Evolutionary conservation across 352 stramenopile species (phyloP).

Genomic region (Phytopythium cucurbitacearum): DNA sequence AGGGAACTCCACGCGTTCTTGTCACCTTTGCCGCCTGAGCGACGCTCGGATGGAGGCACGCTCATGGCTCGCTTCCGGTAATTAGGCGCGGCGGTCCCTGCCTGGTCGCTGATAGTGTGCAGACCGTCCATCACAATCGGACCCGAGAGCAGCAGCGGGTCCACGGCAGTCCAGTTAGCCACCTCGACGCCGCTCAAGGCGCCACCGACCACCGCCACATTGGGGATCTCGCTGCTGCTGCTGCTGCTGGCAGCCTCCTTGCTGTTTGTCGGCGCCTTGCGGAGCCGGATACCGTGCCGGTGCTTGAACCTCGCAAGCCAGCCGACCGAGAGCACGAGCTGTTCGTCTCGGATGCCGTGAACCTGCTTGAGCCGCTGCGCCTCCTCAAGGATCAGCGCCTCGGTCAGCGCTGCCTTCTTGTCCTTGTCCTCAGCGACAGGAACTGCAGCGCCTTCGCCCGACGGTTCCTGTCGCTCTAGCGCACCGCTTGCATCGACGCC

Average conservation of each 20-base stretch:
- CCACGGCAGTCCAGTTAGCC: constrained; percentile 3
- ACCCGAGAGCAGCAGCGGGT: constrained; percentile 2
- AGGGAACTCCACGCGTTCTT: not conserved
- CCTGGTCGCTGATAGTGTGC: constrained; percentile 1
- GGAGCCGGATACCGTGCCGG: constrained; percentile 62
- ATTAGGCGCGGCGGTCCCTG: not conserved
- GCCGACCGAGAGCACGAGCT: constrained; percentile 67
- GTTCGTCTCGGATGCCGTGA: constrained; percentile 55
- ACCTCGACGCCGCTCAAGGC: constrained; percentile 1
- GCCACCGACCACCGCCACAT: not conserved
- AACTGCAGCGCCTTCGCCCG: not conserved
- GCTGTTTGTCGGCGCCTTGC: constrained; percentile 24
- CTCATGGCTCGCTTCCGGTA: not conserved
- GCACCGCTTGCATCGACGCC: not conserved
- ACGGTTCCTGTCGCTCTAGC: too few relatives aligned
- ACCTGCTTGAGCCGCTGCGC: constrained; percentile 64
- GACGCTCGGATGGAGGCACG: constrained; percentile 2
- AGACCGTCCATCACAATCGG: constrained; percentile 3
- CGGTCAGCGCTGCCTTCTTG: constrained; percentile 25
- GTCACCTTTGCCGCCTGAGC: constrained; percentile 8
- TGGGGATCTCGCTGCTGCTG: constrained; percentile 8
- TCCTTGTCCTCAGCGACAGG: not conserved
- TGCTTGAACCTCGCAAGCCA: constrained; percentile 74
- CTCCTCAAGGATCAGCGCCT: constrained; percentile 73
- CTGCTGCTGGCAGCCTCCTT: constrained; percentile 1